Evolutionary conservation across 106 monocot genomes (phyloP), one percentile per base, ranked within the genome.

Genomic region (Acorus gramineus): DNA sequence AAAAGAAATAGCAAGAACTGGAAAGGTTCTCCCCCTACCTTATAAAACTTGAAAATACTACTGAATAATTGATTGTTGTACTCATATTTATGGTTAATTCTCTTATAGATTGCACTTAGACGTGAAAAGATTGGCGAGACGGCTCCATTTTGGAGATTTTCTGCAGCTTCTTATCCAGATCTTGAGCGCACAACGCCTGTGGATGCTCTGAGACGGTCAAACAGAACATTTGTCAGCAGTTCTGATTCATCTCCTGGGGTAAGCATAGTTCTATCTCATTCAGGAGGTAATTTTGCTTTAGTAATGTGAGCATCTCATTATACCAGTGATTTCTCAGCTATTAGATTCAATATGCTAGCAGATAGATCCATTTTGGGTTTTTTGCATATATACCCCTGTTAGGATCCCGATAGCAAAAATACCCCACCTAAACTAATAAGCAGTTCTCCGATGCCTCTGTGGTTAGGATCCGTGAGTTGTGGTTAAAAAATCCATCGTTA

Each of bases 131-230:
- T 87, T 71, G 96, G 96, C 53, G 85, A 67, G 11, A 76, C 64
- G 54, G 90, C 90, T 44, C 90, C 87, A 13, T 96, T 96, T 77
- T 96, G 90, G 90, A 81, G 90, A 67, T 90, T 90, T 78, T 90
- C 90, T 73, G 90, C 96, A 9, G 68, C 87, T 52, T 90, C 96
- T n/a, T 96, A 96, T 73, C 96, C 90, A 42, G 87, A 96, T 61
- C 85, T 96, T 59, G 84, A 73, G 73, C 70, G 52, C 4, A 52
- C 68, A 47, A 49, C 58, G 49, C 57, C 76, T 53, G 47, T 75
- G 62, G 75, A 62, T 60, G 50, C 78, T 68, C 14, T 80, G 69
- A 63, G 74, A 49, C 66, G 49, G 46, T 49, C 72, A 12, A 59
- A 81, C 14, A 57, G 7, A 52, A 42, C 56, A 49, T 60, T 78